Conservation (phyloP, 169 alveolate species). For the Plasmodium ovale region DNA sequence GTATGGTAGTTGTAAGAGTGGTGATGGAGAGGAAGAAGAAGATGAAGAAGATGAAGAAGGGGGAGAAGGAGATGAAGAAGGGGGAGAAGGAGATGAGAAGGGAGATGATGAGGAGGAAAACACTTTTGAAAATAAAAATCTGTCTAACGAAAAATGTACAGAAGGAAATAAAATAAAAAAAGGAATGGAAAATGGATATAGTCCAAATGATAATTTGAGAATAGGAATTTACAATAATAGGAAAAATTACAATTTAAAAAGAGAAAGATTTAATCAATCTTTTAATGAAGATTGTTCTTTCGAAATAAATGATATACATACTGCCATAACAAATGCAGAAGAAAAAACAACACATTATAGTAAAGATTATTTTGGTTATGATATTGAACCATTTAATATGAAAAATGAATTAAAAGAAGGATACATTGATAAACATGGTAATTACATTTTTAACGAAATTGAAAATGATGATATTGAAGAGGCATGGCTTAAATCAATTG, state of each 20-base stretch:
- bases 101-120: not conserved
- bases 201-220: not conserved
- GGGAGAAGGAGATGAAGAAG: not conserved
- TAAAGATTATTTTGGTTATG: constrained; percentile 69
- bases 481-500: constrained; percentile 72
- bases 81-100: not conserved
- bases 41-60: not conserved
- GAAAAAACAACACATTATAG: constrained; percentile 53
- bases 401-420: constrained; percentile 79
- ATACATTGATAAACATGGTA: constrained; percentile 78
- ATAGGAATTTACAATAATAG: not conserved
- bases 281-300: constrained; percentile 69
- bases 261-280: constrained; percentile 58
- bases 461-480: constrained; percentile 60
- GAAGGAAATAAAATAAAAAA: constrained; percentile 2
- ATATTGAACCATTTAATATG: constrained; percentile 82
- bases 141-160: not conserved
- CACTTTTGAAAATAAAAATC: not conserved
- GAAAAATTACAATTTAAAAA: not conserved
- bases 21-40: not conserved
- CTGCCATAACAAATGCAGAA: constrained; percentile 57
- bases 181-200: not conserved
- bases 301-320: constrained; percentile 54
- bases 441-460: constrained; percentile 55
- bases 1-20: not conserved